Conservation (phyloP, 129 eudicot species). For the Flaveria robusta region DNA sequence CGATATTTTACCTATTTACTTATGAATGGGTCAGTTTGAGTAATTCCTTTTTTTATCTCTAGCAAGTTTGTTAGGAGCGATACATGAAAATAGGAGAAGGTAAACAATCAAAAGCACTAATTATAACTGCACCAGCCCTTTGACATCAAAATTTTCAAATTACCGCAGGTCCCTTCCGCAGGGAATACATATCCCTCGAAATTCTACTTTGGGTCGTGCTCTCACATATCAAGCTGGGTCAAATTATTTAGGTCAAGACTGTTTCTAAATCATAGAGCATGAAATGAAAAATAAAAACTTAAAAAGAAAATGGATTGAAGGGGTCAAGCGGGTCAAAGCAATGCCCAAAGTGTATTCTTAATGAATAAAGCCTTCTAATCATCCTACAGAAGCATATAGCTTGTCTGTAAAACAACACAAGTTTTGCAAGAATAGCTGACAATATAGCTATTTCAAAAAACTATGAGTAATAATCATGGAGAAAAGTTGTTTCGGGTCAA, state of each 20-base stretch:
- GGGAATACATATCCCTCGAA: background rate
- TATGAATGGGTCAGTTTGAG: background rate
- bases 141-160: background rate
- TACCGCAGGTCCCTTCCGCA: background rate
- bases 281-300: background rate
- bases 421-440: background rate
- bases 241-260: background rate
- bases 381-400: background rate
- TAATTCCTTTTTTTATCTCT: background rate
- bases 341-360: slow-evolving; percentile 1
- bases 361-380: background rate
- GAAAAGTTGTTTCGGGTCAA: background rate
- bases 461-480: background rate
- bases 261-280: background rate
- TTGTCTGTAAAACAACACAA: background rate
- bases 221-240: background rate
- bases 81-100: background rate
- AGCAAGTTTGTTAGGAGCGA: background rate
- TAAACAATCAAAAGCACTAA: background rate
- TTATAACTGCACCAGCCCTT: background rate
- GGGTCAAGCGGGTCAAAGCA: background rate
- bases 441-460: background rate
- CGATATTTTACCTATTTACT: background rate
- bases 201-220: background rate
- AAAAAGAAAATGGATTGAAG: background rate